Percentiles rank a stretch among this genome's conserved stretches.
Conservation (phyloP, 768 basidiomycete genomes). For the Auricularia auricula-judae region DNA sequence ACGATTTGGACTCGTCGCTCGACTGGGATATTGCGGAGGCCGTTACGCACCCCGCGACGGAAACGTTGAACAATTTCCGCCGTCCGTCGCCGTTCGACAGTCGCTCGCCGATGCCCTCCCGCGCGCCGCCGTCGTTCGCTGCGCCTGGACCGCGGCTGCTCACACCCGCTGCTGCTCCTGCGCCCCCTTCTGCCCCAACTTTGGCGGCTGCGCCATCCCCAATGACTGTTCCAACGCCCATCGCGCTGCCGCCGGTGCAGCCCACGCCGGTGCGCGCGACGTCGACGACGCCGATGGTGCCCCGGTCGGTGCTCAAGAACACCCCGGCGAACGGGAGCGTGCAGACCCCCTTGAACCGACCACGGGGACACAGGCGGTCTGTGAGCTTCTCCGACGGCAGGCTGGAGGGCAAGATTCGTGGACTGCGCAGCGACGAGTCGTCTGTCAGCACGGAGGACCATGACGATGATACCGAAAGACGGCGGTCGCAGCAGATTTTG, state of each 20-base stretch:
- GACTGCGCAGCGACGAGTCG: slow-evolving; percentile 30
- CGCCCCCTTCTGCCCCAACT: neutral
- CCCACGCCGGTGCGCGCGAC: slow-evolving; percentile 26
- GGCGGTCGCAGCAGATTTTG: too few relatives aligned
- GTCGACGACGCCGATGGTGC: slow-evolving; percentile 20
- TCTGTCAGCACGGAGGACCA: slow-evolving; percentile 12
- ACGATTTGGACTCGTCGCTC: slow-evolving; percentile 9
- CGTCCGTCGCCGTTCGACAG: neutral
- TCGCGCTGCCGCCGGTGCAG: slow-evolving; percentile 10
- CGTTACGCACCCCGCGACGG: neutral
- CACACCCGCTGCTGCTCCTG: neutral
- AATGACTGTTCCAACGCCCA: neutral
- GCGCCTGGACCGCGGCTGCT: neutral
- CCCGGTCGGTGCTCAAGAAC: slow-evolving; percentile 22
- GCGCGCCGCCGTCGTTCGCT: neutral
- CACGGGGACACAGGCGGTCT: slow-evolving; percentile 50
- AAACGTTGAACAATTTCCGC: neutral
- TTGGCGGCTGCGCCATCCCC: neutral
- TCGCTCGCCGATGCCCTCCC: neutral
- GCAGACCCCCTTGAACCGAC: slow-evolving; percentile 4
- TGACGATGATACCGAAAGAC: slow-evolving; percentile 9
- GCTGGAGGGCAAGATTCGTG: slow-evolving; percentile 77
- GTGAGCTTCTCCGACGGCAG: slow-evolving; percentile 97
- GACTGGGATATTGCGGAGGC: neutral
- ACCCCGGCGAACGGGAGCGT: slow-evolving; percentile 31